These are phyloP conservation scores for Cantharellus anzutake DNA, from an alignment of 768 basidiomycete species.

Conservation along the genomic window DNA sequence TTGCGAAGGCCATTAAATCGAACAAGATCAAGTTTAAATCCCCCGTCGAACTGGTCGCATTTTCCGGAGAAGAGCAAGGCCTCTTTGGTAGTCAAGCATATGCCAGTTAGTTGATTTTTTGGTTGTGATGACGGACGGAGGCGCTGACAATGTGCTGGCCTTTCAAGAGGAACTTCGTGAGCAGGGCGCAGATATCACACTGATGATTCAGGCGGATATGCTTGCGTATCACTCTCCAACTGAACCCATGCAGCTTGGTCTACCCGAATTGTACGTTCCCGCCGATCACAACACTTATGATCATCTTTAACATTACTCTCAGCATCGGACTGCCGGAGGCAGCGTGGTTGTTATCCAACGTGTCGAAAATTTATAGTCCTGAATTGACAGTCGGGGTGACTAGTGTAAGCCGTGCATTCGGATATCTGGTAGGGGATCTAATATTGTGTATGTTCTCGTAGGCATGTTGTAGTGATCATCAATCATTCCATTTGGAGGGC, in stretches of 20 bases:
- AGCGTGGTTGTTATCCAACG: conserved; percentile 49
- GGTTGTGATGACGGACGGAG: neutral
- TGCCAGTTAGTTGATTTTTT: conserved; percentile 34
- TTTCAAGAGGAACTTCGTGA: conserved; percentile 36
- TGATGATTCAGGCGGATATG: conserved; percentile 92
- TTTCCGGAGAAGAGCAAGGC: conserved; percentile 89
- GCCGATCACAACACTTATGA: neutral
- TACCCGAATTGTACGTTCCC: conserved; percentile 42
- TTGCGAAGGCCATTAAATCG: conserved; percentile 54
- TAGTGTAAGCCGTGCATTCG: conserved; percentile 23
- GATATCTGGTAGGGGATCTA: conserved; percentile 1
- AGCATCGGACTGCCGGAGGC: conserved; percentile 71
- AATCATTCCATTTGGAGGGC: conserved; percentile 67
- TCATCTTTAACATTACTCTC: neutral
- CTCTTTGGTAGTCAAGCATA: conserved; percentile 61
- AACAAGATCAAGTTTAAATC: conserved; percentile 49
- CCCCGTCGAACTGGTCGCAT: conserved; percentile 64
- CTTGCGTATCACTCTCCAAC: conserved; percentile 59
- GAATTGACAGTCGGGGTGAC: conserved; percentile 55
- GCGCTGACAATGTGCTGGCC: neutral
- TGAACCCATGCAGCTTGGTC: conserved; percentile 69
- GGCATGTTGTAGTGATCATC: conserved; percentile 87
- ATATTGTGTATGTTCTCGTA: conserved; percentile 12
- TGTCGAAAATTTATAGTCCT: conserved; percentile 65
- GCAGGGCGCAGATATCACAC: conserved; percentile 41